Evolutionary conservation across 2,329 filamentous ascomycete species (phyloP), one percentile per base, ranked within the genome.

Genomic region (Blastomyces gilchristii): DNA sequence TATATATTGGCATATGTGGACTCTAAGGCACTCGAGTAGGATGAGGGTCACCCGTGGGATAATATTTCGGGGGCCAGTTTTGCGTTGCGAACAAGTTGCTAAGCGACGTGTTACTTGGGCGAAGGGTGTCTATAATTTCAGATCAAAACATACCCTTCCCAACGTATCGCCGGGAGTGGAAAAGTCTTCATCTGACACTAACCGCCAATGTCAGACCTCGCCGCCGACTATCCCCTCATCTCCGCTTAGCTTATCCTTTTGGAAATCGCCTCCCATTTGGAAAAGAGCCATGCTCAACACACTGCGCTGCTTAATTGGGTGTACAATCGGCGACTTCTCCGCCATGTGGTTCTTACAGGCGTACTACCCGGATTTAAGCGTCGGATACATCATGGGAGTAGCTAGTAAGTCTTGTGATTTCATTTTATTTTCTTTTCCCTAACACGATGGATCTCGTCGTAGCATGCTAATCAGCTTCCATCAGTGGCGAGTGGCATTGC

Each of bases 241-340:
- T 6, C 49, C 62, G 5, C 16, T 63, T 37, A 62, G 25, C 34
- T 16, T 61, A 8, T 50, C 18, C 31, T 78, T 78, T 66, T 78
- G 77, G 77, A 64, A 67, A 3, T 74, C 69, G n/a, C 67, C 60
- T 12, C 63, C 69, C 12, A 70, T 74, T 0, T 85, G 82, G 82
- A 75, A 72, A 34, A 73, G 82, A n/a, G 80, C 82, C 0, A 73
- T 74, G 0, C 68, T 85, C 66, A 85, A 85, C 67, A 85, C 83
- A 0, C 69, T 82, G 3, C 80, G 82, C 7, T 85, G 83, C 64
- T 75, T 85, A 1, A 71, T 81, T 1, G 82, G 83, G 8, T 85
- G 83, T 66, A 83, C 82, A 0, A 52, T 74, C 0, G 82, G 82
- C n/a, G 82, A 85, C 68, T 84, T 84, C 64, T 78, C 80, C 0